phyloP scores from a whole-genome alignment of 2,329 filamentous ascomycete species.

The Ophiocordyceps camponoti-saundersi region DNA sequence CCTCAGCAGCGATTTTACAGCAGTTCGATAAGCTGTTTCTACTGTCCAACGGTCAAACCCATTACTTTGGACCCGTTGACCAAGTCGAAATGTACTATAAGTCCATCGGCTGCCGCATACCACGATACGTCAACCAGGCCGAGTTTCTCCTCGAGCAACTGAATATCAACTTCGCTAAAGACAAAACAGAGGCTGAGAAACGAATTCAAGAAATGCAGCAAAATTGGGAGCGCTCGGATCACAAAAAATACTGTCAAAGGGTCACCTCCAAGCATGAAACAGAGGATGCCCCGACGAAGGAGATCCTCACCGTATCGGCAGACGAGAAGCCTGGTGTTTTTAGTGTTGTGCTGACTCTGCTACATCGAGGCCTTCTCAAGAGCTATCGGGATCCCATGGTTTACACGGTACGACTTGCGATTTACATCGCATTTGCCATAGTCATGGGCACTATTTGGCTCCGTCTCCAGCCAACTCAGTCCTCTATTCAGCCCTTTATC shows the following conservation, averaged over 20 bases:
- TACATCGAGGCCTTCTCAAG: conserved; percentile 70
- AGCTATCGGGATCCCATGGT: conserved; percentile 69
- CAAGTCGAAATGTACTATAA: conserved; percentile 45
- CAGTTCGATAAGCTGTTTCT: conserved; percentile 68
- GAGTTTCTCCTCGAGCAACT: conserved; percentile 66
- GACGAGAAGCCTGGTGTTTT: conserved; percentile 24
- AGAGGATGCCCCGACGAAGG: conserved; percentile 52
- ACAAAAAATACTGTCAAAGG: not conserved
- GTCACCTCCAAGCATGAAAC: conserved; percentile 23
- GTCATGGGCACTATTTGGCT: conserved; percentile 86
- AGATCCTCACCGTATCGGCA: not conserved
- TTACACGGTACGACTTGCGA: conserved; percentile 66
- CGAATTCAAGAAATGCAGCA: conserved; percentile 13
- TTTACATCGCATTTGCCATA: conserved; percentile 62
- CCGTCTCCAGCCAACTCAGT: conserved; percentile 48
- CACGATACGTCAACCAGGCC: conserved; percentile 58
- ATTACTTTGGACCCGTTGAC: conserved; percentile 52
- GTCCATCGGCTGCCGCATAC: conserved; percentile 42
- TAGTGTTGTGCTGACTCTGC: conserved; percentile 42
- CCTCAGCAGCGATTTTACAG: conserved; percentile 61
- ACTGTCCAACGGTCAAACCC: conserved; percentile 53
- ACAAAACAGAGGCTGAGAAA: conserved; percentile 20
- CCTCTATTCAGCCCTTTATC: conserved; percentile 63
- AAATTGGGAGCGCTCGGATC: conserved; percentile 7
- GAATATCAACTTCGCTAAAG: conserved; percentile 54